phyloP scores from a whole-genome alignment of 495 filamentous ascomycete species.

The Penicillium egyptiacum region DNA sequence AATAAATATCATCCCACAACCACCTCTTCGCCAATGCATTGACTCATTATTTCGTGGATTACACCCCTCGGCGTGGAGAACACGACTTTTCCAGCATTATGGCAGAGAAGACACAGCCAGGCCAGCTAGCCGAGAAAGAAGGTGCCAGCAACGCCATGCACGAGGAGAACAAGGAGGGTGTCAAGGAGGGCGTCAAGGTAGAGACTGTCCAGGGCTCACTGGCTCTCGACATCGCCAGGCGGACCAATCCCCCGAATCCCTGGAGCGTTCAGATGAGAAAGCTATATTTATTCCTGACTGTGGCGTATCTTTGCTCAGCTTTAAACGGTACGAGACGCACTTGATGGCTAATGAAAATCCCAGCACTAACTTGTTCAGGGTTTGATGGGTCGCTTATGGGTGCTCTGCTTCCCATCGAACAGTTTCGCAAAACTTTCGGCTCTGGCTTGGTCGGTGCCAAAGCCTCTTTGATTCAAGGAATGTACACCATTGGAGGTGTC shows the following conservation, averaged over 20 bases:
- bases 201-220: conserved; percentile 18
- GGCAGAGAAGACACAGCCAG: not conserved
- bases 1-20: not conserved
- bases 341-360: not conserved
- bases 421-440: conserved; percentile 15
- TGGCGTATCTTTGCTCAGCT: conserved; percentile 16
- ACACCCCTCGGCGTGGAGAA: not conserved
- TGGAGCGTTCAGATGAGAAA: conserved; percentile 16
- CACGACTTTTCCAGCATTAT: not conserved
- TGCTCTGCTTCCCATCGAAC: conserved; percentile 12
- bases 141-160: conserved; percentile 2
- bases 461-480: conserved; percentile 55
- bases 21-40: not conserved
- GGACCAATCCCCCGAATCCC: conserved; percentile 14
- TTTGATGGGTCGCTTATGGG: conserved; percentile 22
- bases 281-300: conserved; percentile 13
- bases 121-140: conserved; percentile 2
- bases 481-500: conserved; percentile 59
- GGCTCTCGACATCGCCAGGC: conserved; percentile 17
- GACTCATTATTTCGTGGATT: not conserved
- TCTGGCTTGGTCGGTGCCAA: conserved; percentile 20
- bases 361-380: not conserved
- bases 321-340: conserved; percentile 1
- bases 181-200: conserved; percentile 12
- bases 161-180: conserved; percentile 10